Base-by-base conservation (phyloP, 305 asterid genomes). In the Plantago coronopus region DNA sequence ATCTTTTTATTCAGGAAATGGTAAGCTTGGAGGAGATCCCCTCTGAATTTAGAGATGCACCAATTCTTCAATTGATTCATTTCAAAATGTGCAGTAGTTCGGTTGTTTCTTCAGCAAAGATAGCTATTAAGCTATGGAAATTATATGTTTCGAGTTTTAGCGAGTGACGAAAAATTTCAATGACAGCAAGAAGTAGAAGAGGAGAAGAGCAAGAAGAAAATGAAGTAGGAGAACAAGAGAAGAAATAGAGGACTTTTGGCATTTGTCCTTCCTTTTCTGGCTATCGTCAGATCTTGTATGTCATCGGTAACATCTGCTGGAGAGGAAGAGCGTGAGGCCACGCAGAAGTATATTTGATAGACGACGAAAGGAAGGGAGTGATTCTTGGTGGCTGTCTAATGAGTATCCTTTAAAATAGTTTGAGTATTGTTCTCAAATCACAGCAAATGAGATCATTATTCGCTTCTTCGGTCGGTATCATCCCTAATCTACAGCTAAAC, bases 21-120 rank as follows among this genome's bases (percentile, higher is more conserved):
- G 11, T n/a, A 21, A 44, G 44, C 16, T 46, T 60, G 44, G 46
- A n/a, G 11, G 64, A 46, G 54, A 60, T 60, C 27, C 64, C 64
- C 13, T 44, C 3, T 25, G 54, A 48, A 29, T 17, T 60, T 8
- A 55, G 54, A 23, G 64, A 60, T 17, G 27, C 27, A 23, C 23
- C 64, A 45, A 38, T 50, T 20, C 63, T 58, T 40, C 50, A 58
- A 15, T 20, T 38, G 21, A 58, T 58, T 42, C 7, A 25, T 13
- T 22, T 60, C 17, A 16, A 22, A 1, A 21, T 5, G 7, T 45
- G 55, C 29, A 22, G 23, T 13, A 37, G 46, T 13, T 60, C 55
- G n/a, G 6, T 17, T 23, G 55, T 45, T 12, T 23, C 55, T 23
- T 60, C 55, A 2, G 64, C 64, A n/a, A 60, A 17, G 53, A 17